Evolutionary conservation across 2,329 filamentous ascomycete species (phyloP).

Genomic region (Xylaria sp.): DNA sequence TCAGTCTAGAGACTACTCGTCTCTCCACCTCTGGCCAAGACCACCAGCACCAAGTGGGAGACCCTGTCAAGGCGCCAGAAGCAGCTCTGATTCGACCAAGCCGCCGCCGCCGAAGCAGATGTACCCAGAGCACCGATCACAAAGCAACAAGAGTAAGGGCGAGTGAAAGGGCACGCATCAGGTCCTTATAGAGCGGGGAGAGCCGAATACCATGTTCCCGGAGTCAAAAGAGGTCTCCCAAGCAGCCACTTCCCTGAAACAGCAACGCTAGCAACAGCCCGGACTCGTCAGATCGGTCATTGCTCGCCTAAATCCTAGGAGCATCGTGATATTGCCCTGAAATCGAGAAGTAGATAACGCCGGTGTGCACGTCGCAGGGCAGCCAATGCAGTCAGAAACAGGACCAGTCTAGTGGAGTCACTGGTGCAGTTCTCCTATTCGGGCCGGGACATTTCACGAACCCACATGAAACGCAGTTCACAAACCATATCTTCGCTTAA

Average conservation of each 20-base stretch:
- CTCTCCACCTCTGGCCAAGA: background rate
- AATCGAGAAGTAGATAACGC: no score
- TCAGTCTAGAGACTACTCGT: background rate
- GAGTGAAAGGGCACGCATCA: background rate
- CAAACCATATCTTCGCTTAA: background rate
- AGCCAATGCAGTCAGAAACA: background rate
- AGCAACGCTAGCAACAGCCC: no score
- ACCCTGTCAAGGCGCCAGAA: background rate
- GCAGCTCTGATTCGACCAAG: background rate
- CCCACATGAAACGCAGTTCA: background rate
- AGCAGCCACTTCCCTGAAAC: no score
- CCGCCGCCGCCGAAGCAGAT: background rate
- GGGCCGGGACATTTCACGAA: background rate
- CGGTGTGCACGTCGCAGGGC: no score
- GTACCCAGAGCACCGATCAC: background rate
- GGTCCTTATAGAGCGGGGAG: background rate
- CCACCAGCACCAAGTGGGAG: background rate
- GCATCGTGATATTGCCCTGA: no score
- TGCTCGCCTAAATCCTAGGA: background rate
- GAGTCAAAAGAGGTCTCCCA: background rate
- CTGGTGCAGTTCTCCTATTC: background rate
- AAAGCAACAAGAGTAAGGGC: background rate
- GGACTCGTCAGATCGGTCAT: no score
- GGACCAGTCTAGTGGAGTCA: no score
- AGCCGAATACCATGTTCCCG: background rate